Evolutionary conservation across 2,329 filamentous ascomycete species (phyloP).

Genomic region (Colletotrichum plurivorum): DNA sequence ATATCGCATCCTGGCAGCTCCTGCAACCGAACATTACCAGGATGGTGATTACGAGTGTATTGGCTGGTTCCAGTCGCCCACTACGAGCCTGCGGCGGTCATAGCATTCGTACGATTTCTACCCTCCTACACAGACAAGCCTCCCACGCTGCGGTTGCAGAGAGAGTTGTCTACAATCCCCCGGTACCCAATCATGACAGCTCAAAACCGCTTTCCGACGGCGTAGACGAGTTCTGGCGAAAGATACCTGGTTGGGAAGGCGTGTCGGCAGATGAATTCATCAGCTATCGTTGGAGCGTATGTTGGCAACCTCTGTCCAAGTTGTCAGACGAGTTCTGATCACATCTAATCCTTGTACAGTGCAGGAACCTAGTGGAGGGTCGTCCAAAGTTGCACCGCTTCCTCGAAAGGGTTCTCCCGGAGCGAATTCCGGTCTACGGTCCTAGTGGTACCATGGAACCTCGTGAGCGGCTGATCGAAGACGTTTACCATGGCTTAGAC

Average conservation of each 20-base stretch:
- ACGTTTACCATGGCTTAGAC: constrained; percentile 67
- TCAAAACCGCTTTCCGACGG: constrained; percentile 10
- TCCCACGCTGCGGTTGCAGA: constrained; percentile 15
- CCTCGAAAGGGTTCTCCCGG: constrained; percentile 64
- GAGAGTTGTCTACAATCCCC: not conserved
- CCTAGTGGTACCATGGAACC: constrained; percentile 54
- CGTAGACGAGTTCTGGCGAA: constrained; percentile 64
- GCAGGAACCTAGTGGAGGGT: constrained; percentile 64
- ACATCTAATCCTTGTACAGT: constrained; percentile 48
- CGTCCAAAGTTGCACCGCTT: constrained; percentile 63
- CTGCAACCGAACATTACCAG: too few relatives aligned
- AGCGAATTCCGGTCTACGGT: constrained; percentile 58
- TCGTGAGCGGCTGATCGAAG: constrained; percentile 66
- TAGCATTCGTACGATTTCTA: constrained; percentile 8
- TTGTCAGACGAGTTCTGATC: not conserved
- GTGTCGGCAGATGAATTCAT: constrained; percentile 64
- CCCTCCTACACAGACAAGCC: constrained; percentile 1
- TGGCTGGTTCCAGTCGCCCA: not conserved
- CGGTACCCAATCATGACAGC: not conserved
- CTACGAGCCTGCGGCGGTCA: not conserved
- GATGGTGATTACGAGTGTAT: not conserved
- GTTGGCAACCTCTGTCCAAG: constrained; percentile 38
- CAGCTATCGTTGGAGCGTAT: constrained; percentile 68
- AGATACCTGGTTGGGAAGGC: constrained; percentile 63
- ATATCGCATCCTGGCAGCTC: too few relatives aligned